Conservation (phyloP, 2,329 filamentous ascomycete genomes). For the Rhynchosporium agropyri region DNA sequence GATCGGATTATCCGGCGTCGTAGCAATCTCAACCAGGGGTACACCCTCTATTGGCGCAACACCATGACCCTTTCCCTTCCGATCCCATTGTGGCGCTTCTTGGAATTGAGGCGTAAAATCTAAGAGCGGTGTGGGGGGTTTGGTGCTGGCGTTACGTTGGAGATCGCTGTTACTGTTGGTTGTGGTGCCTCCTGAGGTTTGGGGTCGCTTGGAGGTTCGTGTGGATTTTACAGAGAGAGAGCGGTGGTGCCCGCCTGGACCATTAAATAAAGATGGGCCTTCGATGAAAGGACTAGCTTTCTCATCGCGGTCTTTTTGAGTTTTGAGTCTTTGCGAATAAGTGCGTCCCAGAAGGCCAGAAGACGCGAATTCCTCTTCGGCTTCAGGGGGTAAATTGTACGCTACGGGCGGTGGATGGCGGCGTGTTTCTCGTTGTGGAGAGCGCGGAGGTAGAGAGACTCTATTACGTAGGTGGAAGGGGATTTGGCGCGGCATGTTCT, state of each 20-base stretch:
- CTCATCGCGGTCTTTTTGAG: slow-evolving; percentile 28
- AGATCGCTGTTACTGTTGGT: slow-evolving; percentile 15
- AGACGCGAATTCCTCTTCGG: slow-evolving; percentile 48
- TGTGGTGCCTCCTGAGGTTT: slow-evolving; percentile 5
- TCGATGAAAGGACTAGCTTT: slow-evolving; percentile 29
- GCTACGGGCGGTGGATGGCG: slow-evolving; percentile 36
- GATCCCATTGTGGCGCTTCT: slow-evolving; percentile 62
- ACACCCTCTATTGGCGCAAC: slow-evolving; percentile 47
- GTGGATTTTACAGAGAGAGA: slow-evolving; percentile 32
- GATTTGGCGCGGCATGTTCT: slow-evolving; percentile 36
- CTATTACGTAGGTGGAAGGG: slow-evolving; percentile 41
- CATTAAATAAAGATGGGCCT: slow-evolving; percentile 57
- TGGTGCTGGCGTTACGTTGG: slow-evolving; percentile 20
- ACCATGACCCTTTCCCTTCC: slow-evolving; percentile 55
- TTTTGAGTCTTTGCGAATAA: slow-evolving; percentile 51
- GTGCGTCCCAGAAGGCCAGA: slow-evolving; percentile 52
- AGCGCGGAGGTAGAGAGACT: slow-evolving; percentile 22
- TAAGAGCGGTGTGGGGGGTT: slow-evolving; percentile 59
- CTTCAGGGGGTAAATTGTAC: slow-evolving; percentile 33
- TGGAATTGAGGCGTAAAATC: slow-evolving; percentile 67
- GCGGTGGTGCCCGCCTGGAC: slow-evolving; percentile 37
- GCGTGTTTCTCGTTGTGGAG: slow-evolving; percentile 25
- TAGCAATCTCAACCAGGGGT: slow-evolving; percentile 52
- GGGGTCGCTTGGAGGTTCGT: slow-evolving; percentile 17
- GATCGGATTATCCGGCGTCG: slow-evolving; percentile 29